These are phyloP conservation scores for Cladophialophora yegresii DNA, from an alignment of 2,329 filamentous ascomycete species.

Conservation along the genomic window DNA sequence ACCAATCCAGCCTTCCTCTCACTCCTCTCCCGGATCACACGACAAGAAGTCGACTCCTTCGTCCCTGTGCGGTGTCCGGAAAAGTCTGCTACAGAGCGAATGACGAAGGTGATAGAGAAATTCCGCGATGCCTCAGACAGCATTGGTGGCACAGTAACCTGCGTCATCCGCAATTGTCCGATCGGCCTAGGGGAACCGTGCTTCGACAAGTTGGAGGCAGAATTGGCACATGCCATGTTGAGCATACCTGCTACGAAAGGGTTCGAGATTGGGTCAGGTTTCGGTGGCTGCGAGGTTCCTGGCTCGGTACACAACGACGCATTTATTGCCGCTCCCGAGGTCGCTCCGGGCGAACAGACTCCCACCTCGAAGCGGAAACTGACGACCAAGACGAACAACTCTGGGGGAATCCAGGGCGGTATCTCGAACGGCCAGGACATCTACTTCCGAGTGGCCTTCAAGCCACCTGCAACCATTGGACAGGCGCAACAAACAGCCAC, in stretches of 20 bases:
- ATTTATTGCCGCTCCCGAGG: conserved; percentile 64
- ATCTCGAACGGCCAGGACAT: conserved; percentile 92
- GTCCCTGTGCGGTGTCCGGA: conserved; percentile 87
- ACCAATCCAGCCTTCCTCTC: conserved; percentile 77
- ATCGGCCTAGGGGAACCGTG: conserved; percentile 86
- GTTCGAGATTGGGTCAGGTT: conserved; percentile 93
- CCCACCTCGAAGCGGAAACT: conserved; percentile 57
- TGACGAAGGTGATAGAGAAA: conserved; percentile 76
- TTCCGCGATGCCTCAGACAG: conserved; percentile 79
- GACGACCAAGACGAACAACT: conserved; percentile 90
- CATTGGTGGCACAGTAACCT: conserved; percentile 93
- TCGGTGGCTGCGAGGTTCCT: conserved; percentile 79
- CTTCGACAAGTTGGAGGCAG: conserved; percentile 94
- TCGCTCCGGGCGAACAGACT: conserved; percentile 45
- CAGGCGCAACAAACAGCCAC: conserved; percentile 81
- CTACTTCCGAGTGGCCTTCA: conserved; percentile 95
- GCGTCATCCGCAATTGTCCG: conserved; percentile 83
- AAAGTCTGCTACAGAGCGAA: conserved; percentile 62
- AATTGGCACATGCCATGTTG: conserved; percentile 89
- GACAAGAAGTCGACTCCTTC: conserved; percentile 76
- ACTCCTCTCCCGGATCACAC: conserved; percentile 70
- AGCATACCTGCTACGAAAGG: conserved; percentile 93
- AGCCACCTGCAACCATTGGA: conserved; percentile 89
- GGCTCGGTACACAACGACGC: conserved; percentile 92
- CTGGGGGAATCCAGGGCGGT: conserved; percentile 90